Evolutionary conservation across 352 stramenopile genomes (phyloP).

Genomic region (Peronosclerospora sorghi): DNA sequence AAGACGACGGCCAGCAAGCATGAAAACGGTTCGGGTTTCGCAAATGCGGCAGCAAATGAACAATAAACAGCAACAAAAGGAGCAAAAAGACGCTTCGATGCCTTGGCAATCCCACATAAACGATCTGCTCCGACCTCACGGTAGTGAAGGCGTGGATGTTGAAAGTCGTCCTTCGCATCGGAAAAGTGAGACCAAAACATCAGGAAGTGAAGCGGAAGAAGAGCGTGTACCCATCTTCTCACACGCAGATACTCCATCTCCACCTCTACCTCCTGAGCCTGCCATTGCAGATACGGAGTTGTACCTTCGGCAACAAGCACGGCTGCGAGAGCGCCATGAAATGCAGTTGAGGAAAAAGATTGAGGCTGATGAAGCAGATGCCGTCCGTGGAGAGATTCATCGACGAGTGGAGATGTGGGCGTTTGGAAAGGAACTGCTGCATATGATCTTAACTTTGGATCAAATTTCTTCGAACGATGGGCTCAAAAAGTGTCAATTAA

Average conservation of each 20-base stretch:
- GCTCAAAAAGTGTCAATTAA: slow-evolving; percentile 63
- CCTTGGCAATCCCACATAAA: slow-evolving; percentile 8
- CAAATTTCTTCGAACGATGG: slow-evolving; percentile 66
- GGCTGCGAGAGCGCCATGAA: slow-evolving; percentile 70
- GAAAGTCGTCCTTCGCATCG: slow-evolving; percentile 22
- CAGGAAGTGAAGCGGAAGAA: slow-evolving; percentile 47
- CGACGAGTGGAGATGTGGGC: slow-evolving; percentile 71
- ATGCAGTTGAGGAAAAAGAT: slow-evolving; percentile 72
- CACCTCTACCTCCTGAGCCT: slow-evolving; percentile 61
- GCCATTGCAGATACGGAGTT: slow-evolving; percentile 61
- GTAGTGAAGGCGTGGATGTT: slow-evolving; percentile 21
- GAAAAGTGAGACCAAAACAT: slow-evolving; percentile 42
- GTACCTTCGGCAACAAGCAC: slow-evolving; percentile 73
- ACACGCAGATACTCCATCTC: slow-evolving; percentile 13
- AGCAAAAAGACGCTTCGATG: slow-evolving; percentile 18
- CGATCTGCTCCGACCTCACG: slow-evolving; percentile 12
- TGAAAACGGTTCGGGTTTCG: slow-evolving; percentile 75
- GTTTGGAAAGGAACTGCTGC: slow-evolving; percentile 70
- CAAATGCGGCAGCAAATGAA: slow-evolving; percentile 81
- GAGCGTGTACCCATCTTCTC: slow-evolving; percentile 8
- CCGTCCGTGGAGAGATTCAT: slow-evolving; percentile 67
- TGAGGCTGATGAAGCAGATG: slow-evolving; percentile 71
- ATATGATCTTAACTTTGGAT: slow-evolving; percentile 79
- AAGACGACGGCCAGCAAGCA: slow-evolving; percentile 57
- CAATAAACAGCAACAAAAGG: slow-evolving; percentile 48